Evolutionary conservation across 108 stramenopile species (phyloP).

Genomic region (Conticribra guillardii): DNA sequence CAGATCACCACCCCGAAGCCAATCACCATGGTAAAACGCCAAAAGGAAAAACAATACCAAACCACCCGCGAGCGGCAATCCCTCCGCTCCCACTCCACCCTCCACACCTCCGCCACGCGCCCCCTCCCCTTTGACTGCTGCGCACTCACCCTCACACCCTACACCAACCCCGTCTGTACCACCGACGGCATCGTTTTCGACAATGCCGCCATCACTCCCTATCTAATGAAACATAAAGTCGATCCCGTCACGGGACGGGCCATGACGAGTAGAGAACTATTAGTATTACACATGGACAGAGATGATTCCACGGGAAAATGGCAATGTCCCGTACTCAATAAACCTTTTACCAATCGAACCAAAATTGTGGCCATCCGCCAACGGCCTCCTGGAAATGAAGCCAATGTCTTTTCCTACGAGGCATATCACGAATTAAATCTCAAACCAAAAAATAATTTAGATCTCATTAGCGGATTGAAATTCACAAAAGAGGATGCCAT

Average conservation of each 20-base stretch:
- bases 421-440: conserved; percentile 86
- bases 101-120: conserved; percentile 34
- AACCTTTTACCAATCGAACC: conserved; percentile 87
- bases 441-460: conserved; percentile 74
- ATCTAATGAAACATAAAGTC: conserved; percentile 81
- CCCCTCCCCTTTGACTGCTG: conserved; percentile 95
- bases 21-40: conserved; percentile 78
- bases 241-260: conserved; percentile 88
- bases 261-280: conserved; percentile 68
- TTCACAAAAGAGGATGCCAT: conserved; percentile 82
- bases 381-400: conserved; percentile 51
- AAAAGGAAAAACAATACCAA: conserved; percentile 90
- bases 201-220: conserved; percentile 81
- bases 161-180: conserved; percentile 75
- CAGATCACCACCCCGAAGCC: no score
- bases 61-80: conserved; percentile 76
- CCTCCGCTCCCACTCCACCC: conserved; percentile 51
- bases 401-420: conserved; percentile 86
- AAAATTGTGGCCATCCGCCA: conserved; percentile 91
- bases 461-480: conserved; percentile 73
- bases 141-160: conserved; percentile 91
- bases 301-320: conserved; percentile 87
- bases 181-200: conserved; percentile 92
- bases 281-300: conserved; percentile 84
- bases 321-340: conserved; percentile 97